A percentile compares a stretch with the other conserved stretches of the same genome.
Evolutionary conservation across 108 stramenopile species (phyloP).

Genomic region (Seminavis robusta): DNA sequence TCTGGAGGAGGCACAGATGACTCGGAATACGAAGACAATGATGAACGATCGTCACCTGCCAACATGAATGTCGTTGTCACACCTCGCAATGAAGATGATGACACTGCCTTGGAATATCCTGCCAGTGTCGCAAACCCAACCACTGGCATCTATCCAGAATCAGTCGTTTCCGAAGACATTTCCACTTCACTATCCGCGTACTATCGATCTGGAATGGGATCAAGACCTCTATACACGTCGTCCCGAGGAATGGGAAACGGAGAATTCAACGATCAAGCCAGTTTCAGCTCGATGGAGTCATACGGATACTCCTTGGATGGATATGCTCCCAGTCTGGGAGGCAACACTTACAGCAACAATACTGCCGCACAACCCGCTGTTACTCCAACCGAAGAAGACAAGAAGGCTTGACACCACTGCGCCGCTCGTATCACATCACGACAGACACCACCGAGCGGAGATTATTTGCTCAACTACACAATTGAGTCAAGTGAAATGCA

Average conservation of each 20-base stretch:
- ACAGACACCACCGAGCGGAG: too few relatives aligned
- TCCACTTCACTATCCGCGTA: slow-evolving; percentile 48
- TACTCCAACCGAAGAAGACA: too few relatives aligned
- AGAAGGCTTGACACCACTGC: too few relatives aligned
- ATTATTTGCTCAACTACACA: too few relatives aligned
- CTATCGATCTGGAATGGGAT: slow-evolving; percentile 32
- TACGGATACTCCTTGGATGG: slow-evolving; percentile 68
- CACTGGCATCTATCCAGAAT: slow-evolving; percentile 21
- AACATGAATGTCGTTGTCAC: background rate
- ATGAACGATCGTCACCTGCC: background rate
- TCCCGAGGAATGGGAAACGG: slow-evolving; percentile 1
- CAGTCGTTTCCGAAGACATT: slow-evolving; percentile 40
- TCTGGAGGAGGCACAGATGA: background rate
- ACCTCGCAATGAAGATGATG: background rate
- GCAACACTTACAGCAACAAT: too few relatives aligned
- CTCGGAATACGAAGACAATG: background rate
- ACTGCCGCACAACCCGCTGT: too few relatives aligned
- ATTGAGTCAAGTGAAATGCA: too few relatives aligned
- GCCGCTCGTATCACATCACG: too few relatives aligned
- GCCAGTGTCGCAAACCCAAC: slow-evolving; percentile 2
- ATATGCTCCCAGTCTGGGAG: slow-evolving; percentile 46
- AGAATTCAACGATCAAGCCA: slow-evolving; percentile 35
- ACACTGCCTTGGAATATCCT: background rate
- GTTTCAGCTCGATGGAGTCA: slow-evolving; percentile 53
- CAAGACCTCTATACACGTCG: background rate